These are phyloP conservation scores for Lachnellula occidentalis DNA, from an alignment of 2,329 filamentous ascomycete species.

Conservation along the genomic window DNA sequence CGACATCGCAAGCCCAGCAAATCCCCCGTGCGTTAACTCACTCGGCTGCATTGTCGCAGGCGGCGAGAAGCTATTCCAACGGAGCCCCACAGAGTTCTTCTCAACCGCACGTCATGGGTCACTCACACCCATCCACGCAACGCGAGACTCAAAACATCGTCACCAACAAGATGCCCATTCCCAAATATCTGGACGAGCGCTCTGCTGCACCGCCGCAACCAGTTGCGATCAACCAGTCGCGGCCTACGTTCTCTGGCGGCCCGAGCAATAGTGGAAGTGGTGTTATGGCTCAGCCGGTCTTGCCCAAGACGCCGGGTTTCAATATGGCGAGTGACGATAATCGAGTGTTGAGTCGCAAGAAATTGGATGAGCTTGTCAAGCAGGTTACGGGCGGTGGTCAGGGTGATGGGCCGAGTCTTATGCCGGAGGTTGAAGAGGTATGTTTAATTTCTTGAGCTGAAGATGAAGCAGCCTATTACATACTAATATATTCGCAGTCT, in stretches of 20 bases:
- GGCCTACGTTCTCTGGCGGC: constrained; percentile 81
- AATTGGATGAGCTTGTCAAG: constrained; percentile 88
- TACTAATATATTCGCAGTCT: constrained; percentile 47
- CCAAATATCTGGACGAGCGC: constrained; percentile 66
- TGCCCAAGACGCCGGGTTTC: constrained; percentile 75
- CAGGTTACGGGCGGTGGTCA: constrained; percentile 82
- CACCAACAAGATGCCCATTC: constrained; percentile 31
- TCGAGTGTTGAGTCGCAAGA: constrained; percentile 94
- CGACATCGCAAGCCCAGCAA: constrained; percentile 17
- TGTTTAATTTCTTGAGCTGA: constrained; percentile 23
- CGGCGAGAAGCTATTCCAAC: constrained; percentile 31
- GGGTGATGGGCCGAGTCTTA: constrained; percentile 64
- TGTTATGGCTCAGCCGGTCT: constrained; percentile 80
- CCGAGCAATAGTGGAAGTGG: constrained; percentile 69
- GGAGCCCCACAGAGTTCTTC: constrained; percentile 11
- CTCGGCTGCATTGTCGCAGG: constrained; percentile 27
- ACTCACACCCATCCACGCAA: constrained; percentile 24
- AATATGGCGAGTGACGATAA: constrained; percentile 89
- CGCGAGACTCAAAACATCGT: constrained; percentile 25
- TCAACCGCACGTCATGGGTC: constrained; percentile 28
- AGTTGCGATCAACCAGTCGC: constrained; percentile 63
- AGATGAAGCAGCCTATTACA: background rate
- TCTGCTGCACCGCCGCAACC: constrained; percentile 67
- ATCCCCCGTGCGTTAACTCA: constrained; percentile 28
- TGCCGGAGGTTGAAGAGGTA: constrained; percentile 95